Base-by-base conservation (phyloP, 2,329 filamentous ascomycete genomes). In the Hysterium pulicare region DNA sequence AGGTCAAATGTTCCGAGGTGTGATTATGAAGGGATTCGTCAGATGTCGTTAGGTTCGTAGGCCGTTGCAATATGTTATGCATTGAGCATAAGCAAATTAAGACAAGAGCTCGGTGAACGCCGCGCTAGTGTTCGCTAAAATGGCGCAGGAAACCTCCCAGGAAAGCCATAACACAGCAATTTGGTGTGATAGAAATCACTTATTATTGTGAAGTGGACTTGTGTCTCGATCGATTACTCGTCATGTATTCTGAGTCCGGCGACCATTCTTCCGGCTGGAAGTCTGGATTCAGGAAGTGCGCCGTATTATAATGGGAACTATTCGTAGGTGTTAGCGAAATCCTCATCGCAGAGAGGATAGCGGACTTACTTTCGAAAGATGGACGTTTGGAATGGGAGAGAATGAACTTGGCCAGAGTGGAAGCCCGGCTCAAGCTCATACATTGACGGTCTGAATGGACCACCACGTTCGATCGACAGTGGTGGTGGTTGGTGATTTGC, bases 231-330 rank as follows among this genome's bases (percentile, higher is more conserved):
- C 64, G 64, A 33, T 61, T 59, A 28, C 55, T 55, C 13, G 61
- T 67, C 23, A 66, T 58, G 45, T 73, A 74, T 38, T 75, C 72
- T 41, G 66, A 59, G 16, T 73, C 71, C 3, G 74, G 74, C 47
- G 63, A 66, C 73, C 74, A 76, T 45, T 75, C 71, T 49, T 76
- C 72, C 5, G 74, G 74, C 44, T 76, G 71, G 51, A 77, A 77
- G 23, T 76, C 71, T 16, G 71, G 69, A 48, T 76, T 77, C 45
- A 70, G 55, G 55, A 72, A 77, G 56, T 77, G 74, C 4, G 73
- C 72, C 16, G 71, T 72, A 43, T 76, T 76, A 65, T 67, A 76
- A 49, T 72, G 72, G 4, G 72, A 76, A 53, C 72, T 75, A 33
- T 26, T 31, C 15, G 24, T 28, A 6, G 6, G 7, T 2, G 36